Conservation (phyloP, 2,329 filamentous ascomycete genomes). For the Chaetomium sp. region DNA sequence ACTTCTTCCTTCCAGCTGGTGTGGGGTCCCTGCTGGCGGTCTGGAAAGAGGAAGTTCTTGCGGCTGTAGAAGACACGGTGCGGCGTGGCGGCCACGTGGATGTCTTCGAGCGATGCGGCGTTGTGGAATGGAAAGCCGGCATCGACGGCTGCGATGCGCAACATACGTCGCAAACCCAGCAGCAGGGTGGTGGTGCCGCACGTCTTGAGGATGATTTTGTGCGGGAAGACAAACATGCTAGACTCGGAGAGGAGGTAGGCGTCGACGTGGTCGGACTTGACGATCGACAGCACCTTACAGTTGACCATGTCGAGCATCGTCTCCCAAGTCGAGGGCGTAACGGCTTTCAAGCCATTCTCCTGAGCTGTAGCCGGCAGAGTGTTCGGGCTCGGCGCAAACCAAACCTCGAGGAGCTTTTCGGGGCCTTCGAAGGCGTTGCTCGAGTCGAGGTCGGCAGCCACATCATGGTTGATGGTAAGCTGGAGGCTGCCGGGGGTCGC, state of each 20-base stretch:
- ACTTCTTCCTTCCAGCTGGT: conserved; percentile 98
- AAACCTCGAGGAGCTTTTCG: conserved; percentile 97
- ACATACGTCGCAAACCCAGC: conserved; percentile 78
- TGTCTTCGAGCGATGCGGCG: conserved; percentile 57
- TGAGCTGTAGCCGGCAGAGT: conserved; percentile 64
- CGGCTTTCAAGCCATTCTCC: conserved; percentile 76
- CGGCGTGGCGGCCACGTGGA: conserved; percentile 72
- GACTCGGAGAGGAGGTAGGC: conserved; percentile 97
- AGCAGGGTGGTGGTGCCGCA: conserved; percentile 95
- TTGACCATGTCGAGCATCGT: conserved; percentile 97
- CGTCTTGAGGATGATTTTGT: conserved; percentile 98
- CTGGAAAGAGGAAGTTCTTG: conserved; percentile 96
- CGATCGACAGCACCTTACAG: conserved; percentile 92
- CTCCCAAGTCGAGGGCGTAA: conserved; percentile 81
- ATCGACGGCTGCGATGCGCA: conserved; percentile 82
- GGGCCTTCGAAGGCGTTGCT: conserved; percentile 96
- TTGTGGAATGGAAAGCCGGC: conserved; percentile 85
- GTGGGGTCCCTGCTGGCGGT: conserved; percentile 89
- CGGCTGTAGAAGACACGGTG: conserved; percentile 98
- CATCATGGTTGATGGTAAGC: conserved; percentile 85
- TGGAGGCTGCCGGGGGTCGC: conserved; percentile 78
- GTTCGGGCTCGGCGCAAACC: conserved; percentile 79
- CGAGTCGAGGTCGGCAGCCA: conserved; percentile 78
- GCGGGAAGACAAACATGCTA: conserved; percentile 99
- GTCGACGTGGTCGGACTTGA: conserved; percentile 89